phyloP scores from a whole-genome alignment of 495 filamentous ascomycete species.

The Neurospora sp. region DNA sequence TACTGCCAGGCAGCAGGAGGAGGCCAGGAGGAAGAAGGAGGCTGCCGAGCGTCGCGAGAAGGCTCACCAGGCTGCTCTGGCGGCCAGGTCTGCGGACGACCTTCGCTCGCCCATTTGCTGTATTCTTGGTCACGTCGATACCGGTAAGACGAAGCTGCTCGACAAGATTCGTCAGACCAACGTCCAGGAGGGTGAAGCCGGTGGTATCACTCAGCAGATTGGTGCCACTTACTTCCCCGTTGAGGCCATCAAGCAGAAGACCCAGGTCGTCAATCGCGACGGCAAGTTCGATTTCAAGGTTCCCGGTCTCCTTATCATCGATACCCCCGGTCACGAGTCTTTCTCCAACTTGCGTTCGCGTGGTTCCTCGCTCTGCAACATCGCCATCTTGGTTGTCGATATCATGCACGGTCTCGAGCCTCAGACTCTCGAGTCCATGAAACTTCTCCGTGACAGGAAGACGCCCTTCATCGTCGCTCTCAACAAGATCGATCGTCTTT shows the following conservation, averaged over 20 bases:
- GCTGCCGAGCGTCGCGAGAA: slow-evolving; percentile 82
- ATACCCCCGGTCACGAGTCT: slow-evolving; percentile 99
- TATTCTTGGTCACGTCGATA: slow-evolving; percentile 99
- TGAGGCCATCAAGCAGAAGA: slow-evolving; percentile 86
- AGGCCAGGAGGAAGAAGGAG: slow-evolving; percentile 71
- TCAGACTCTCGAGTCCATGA: slow-evolving; percentile 96
- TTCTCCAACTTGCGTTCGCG: slow-evolving; percentile 96
- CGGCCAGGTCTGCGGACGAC: slow-evolving; percentile 85
- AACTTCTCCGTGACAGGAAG: slow-evolving; percentile 79
- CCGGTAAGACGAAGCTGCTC: slow-evolving; percentile 96
- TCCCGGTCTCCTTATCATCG: slow-evolving; percentile 92
- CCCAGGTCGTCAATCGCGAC: slow-evolving; percentile 82
- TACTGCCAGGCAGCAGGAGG: slow-evolving; percentile 56
- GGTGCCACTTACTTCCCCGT: slow-evolving; percentile 99
- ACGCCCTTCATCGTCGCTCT: slow-evolving; percentile 98
- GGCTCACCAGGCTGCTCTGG: slow-evolving; percentile 82
- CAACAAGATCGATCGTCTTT: slow-evolving; percentile 99
- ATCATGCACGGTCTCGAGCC: slow-evolving; percentile 99
- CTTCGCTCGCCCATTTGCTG: slow-evolving; percentile 97
- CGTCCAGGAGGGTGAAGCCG: slow-evolving; percentile 97
- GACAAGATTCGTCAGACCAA: slow-evolving; percentile 99
- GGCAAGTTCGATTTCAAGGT: slow-evolving; percentile 93
- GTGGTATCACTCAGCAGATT: slow-evolving; percentile 99
- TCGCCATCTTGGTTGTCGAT: slow-evolving; percentile 97
- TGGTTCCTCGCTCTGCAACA: slow-evolving; percentile 97